Base-by-base conservation (phyloP, 2,329 filamentous ascomycete species). In the Blastomyces silverae region DNA sequence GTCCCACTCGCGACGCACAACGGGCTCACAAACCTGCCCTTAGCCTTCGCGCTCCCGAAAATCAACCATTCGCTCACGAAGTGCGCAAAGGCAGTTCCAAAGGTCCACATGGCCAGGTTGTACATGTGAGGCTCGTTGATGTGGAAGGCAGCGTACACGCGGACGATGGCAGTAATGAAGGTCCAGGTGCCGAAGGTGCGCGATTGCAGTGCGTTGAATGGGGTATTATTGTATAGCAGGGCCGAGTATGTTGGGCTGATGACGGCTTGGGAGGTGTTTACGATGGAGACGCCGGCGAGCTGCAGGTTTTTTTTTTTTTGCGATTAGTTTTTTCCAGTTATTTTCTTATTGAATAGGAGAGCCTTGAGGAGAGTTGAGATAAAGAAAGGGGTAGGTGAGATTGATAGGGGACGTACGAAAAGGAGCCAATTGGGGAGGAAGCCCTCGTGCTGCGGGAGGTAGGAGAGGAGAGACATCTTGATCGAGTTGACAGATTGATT, bases 141-240 rank as follows among this genome's bases (percentile, higher is more conserved):
- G 76, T 95, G 83, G 79, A 95, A 96, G 44, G 90, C 90, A 4
- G 91, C 90, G 73, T 95, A 95, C 69, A 92, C 79, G 62, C 92
- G 86, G 56, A 96, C 83, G 61, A 96, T 80, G 65, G 87, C 85
- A 6, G 89, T 88, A 65, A 96, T 81, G 65, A 93, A 83, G 0
- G 92, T 95, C 88, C 92, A 97, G 39, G 90, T 94, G 63, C 89
- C 92, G 75, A 96, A 96, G 25, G 91, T 87, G 68, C 91, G 87
- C 34, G 87, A 87, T 13, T 87, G 88, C 39, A 96, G 85, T 5
- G 89, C 86, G 6, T 90, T 92, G 66, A 80, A 78, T 42, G 75
- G 75, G 53, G 79, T 70, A 61, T 86, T 85, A 69, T 81, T 76
- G 73, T 97, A 99, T 73, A 97, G 85, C 75, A 91, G 89, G n/a